Base-by-base conservation (phyloP, 495 filamentous ascomycete species). In the Entonaema liquescens region DNA sequence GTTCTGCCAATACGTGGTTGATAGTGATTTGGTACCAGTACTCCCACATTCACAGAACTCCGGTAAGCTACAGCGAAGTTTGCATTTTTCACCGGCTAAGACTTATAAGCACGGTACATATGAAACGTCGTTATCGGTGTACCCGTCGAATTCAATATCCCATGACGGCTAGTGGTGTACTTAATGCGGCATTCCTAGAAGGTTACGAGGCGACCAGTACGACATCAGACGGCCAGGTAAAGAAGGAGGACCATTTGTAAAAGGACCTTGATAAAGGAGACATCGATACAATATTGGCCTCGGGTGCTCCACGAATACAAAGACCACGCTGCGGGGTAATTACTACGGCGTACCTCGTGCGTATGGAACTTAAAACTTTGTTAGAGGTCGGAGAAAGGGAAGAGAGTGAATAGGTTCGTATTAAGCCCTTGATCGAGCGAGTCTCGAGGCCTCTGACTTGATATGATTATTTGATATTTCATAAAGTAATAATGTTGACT, bases 21-120 rank as follows among this genome's bases (percentile, higher is more conserved):
- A 25, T 55, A 54, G 28, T 72, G 70, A 68, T 72, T 72, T 62
- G 70, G 60, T 68, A 68, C 60, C 70, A 61, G 57, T 19, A 19
- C 49, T 63, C 38, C 21, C 13, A 50, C 7, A 25, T 38, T 19
- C 61, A 56, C 57, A 62, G 62, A 65, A 65, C 65, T 57, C 26
- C 58, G 52, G 70, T 61, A 73, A 68, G 70, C 57, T 40, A 69
- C 58, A 62, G 65, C 42, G 25, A 44, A 68, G n/a, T 36, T 53
- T 58, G 60, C 38, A 53, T 52, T 21, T 49, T 50, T 67, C 55
- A 33, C 26, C 49, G 49, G 31, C 15, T 57, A 9, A 62, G 12
- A 49, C 9, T 52, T 29, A 33, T 31, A 56, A 42, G 56, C 42
- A 62, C n/a, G n/a, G n/a, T n/a, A n/a, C 19, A 47, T 19, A 47